Base-by-base conservation (phyloP, 768 basidiomycete genomes). In the Boletus bicolor region DNA sequence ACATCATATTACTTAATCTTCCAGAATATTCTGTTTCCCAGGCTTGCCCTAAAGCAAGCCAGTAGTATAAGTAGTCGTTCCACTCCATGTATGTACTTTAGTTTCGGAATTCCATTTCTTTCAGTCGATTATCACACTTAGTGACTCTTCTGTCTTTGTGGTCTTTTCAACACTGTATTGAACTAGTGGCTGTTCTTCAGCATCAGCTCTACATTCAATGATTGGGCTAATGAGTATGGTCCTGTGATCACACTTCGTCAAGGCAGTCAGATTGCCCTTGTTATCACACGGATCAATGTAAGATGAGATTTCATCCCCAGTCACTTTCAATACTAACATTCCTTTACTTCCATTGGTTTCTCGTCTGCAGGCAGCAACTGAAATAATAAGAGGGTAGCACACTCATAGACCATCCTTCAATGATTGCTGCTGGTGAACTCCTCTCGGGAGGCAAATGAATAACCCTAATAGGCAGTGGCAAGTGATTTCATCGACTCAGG, bases 351-450 rank as follows among this genome's bases (percentile, higher is more conserved):
- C 1, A 3, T 21, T 19, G 19, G 1, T 34, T 70, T 43, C 5
- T 41, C 12, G 17, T 37, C 5, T 48, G 2, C 48, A 83, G 66
- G 82, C 80, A 10, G 82, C 82, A 0, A 74, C 80, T 0, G 83
- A 84, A 8, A 79, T 85, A 46, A 79, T 85, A 80, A 46, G 82
- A 83, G 60, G 82, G 83, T 1, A 76, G 78, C 0, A 64, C 73
- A 0, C 71, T 80, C 11, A 77, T 71, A 0, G 84, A 84, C 62
- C 70, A 83, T 35, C 83, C 83, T 17, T 59, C 60, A 0, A 77
- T 73, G 52, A 80, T 85, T 39, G 76, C 84, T 0, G 82, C 81
- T 0, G 77, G 77, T 1, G 80, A 84, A 51, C 77, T 80, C 0
- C 71, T 85, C 0, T 81, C 78, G 0, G 80, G 82, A 5, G 79